Evolutionary conservation across 2,329 filamentous ascomycete genomes (phyloP).

Genomic region (Aureobasidium sp.): DNA sequence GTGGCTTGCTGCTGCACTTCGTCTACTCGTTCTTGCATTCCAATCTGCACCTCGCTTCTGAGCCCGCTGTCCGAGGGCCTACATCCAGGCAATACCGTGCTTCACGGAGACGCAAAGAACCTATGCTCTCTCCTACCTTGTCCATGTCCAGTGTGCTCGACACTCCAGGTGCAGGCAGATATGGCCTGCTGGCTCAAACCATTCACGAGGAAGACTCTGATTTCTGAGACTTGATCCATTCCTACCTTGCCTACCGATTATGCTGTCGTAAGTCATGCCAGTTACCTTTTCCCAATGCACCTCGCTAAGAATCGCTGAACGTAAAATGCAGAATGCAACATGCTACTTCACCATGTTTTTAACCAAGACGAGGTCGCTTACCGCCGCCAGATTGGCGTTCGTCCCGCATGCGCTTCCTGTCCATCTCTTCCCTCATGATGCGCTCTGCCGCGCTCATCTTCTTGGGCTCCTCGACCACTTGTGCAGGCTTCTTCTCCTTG

Average conservation of each 20-base stretch:
- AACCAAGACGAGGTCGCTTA: slow-evolving; percentile 20
- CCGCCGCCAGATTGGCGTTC: slow-evolving; percentile 18
- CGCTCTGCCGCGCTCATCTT: slow-evolving; percentile 83
- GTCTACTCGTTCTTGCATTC: slow-evolving; percentile 43
- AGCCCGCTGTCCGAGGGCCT: slow-evolving; percentile 15
- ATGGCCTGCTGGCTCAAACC: slow-evolving; percentile 52
- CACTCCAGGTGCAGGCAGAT: slow-evolving; percentile 27
- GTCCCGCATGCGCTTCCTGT: slow-evolving; percentile 29
- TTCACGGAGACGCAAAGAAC: slow-evolving; percentile 19
- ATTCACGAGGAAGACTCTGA: slow-evolving; percentile 61
- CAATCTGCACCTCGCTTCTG: slow-evolving; percentile 15
- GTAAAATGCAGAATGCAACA: neutral
- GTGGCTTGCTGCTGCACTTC: slow-evolving; percentile 52
- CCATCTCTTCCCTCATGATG: slow-evolving; percentile 64
- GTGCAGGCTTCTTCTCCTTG: slow-evolving; percentile 53
- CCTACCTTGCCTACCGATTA: neutral
- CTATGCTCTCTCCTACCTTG: slow-evolving; percentile 14
- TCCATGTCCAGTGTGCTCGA: slow-evolving; percentile 21
- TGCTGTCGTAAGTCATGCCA: slow-evolving; percentile 6
- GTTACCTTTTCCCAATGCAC: slow-evolving; percentile 6
- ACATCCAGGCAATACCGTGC: slow-evolving; percentile 26
- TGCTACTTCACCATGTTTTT: neutral
- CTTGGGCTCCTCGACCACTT: slow-evolving; percentile 53
- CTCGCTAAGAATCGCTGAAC: slow-evolving; percentile 10
- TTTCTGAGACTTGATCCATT: slow-evolving; percentile 25